phyloP scores from a whole-genome alignment of 2,329 filamentous ascomycete genomes.

The Hymenoscyphus fraxineus region DNA sequence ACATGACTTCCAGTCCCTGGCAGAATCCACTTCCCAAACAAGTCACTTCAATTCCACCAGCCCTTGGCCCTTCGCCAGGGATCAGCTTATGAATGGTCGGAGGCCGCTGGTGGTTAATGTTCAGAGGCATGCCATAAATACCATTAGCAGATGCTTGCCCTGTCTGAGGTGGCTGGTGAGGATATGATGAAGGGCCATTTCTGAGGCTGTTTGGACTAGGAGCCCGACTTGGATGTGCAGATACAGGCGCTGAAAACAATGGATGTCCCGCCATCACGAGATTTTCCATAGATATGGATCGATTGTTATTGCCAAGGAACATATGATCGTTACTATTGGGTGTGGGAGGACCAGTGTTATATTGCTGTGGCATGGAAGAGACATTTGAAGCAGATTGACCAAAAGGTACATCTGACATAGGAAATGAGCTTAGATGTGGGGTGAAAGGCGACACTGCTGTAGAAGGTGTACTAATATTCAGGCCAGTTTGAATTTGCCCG shows the following conservation, averaged over 20 bases:
- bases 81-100: conserved; percentile 78
- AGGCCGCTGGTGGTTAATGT: conserved; percentile 48
- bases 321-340: conserved; percentile 62
- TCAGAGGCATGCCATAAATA: conserved; percentile 49
- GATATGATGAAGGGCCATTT: conserved; percentile 43
- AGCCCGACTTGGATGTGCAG: conserved; percentile 72
- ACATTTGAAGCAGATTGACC: conserved; percentile 21
- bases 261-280: conserved; percentile 51
- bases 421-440: conserved; percentile 44
- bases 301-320: conserved; percentile 52
- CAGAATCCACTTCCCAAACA: conserved; percentile 78
- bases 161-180: conserved; percentile 40
- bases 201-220: conserved; percentile 62
- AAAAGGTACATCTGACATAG: conserved; percentile 35
- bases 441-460: conserved; percentile 52
- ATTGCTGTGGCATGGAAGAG: conserved; percentile 40
- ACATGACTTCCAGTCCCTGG: conserved; percentile 77
- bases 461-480: conserved; percentile 36
- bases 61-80: conserved; percentile 75
- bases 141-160: conserved; percentile 46
- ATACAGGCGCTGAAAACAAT: conserved; percentile 68
- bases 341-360: conserved; percentile 59
- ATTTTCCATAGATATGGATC: conserved; percentile 63
- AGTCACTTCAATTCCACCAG: conserved; percentile 83
- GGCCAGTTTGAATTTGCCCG: conserved; percentile 36